Evolutionary conservation across 345 rosid species (phyloP).

Genomic region (Tarenaya hassleriana): DNA sequence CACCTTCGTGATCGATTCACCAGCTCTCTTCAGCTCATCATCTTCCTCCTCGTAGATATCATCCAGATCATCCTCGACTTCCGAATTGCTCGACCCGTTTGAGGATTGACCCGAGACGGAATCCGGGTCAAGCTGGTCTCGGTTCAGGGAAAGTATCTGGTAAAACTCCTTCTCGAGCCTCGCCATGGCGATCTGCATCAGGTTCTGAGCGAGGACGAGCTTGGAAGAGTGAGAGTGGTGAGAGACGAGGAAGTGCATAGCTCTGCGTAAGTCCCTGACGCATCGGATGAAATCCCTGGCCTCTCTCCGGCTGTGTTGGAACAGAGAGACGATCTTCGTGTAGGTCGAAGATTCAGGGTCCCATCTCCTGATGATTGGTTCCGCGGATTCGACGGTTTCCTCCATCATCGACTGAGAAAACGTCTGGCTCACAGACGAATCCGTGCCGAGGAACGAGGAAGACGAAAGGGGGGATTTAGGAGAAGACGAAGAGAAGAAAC

Average conservation of each 20-base stretch:
- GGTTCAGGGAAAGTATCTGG: slow-evolving; percentile 34
- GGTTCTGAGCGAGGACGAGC: slow-evolving; percentile 48
- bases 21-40: slow-evolving; percentile 27
- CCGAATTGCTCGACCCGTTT: slow-evolving; percentile 28
- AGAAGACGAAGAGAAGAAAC: slow-evolving; percentile 13
- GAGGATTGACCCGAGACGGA: slow-evolving; percentile 50
- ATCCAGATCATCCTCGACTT: slow-evolving; percentile 19
- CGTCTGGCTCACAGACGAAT: no score
- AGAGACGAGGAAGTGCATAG: slow-evolving; percentile 53
- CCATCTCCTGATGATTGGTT: slow-evolving; percentile 57
- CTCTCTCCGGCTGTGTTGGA: slow-evolving; percentile 37
- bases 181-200: slow-evolving; percentile 57
- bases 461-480: slow-evolving; percentile 16
- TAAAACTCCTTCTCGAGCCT: slow-evolving; percentile 53
- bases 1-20: slow-evolving; percentile 34
- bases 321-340: slow-evolving; percentile 32
- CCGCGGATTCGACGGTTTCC: slow-evolving; percentile 40
- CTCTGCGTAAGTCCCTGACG: slow-evolving; percentile 37
- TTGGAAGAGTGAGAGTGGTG: slow-evolving; percentile 31
- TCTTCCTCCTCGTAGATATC: slow-evolving; percentile 18
- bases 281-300: slow-evolving; percentile 41
- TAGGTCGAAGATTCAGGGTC: slow-evolving; percentile 33
- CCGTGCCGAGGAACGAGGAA: no score
- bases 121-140: slow-evolving; percentile 43
- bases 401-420: slow-evolving; percentile 43